Base-by-base conservation (phyloP, 176 grass and related monocot genomes). In the Aechmea fasciata region DNA sequence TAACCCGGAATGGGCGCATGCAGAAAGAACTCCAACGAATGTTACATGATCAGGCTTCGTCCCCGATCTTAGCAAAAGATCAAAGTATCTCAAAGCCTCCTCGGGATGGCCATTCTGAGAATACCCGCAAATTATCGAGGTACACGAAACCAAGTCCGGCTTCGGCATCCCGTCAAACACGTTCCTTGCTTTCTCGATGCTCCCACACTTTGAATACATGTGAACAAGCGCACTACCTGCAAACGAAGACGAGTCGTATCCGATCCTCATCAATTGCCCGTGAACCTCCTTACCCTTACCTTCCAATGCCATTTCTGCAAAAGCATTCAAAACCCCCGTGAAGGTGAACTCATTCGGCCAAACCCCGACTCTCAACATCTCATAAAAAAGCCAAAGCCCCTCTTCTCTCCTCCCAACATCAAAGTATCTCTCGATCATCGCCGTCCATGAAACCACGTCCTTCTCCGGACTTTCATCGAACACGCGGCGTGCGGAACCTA, bases 141-240 rank as follows among this genome's bases (percentile, higher is more conserved):
- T 92, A 88, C 92, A 92, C 0, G 73, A 89, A 57, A 96, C 88
- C 78, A 96, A 77, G 73, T 96, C 88, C 0, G 48, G 78, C 78
- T 85, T 73, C 13, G 28, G 0, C 57, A 71, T 87, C 18, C 68
- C 79, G 73, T 81, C 68, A 12, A 96, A 96, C 51, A 87, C 78
- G n/a, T 20, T n/a, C 22, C 68, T 55, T 74, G 89, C 88, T n/a
- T 76, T 74, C 24, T 69, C 73, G 62, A 89, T 85, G 64, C 80
- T 90, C 52, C 92, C 92, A 2, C 86, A 89, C 62, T 91, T 92
- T n/a, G 88, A 85, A 65, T 92, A 92, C 92, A 92, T 89, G 75
- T 80, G 88, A 49, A 96, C 20, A 11, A 89, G 83, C 10, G 92
- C 73, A 10, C 88, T 87, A 25, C 73, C 76, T 4, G 83, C 71